These are phyloP conservation scores for Baeospora myosura DNA, from an alignment of 1,284 basidiomycete genomes.

Conservation along the genomic window DNA sequence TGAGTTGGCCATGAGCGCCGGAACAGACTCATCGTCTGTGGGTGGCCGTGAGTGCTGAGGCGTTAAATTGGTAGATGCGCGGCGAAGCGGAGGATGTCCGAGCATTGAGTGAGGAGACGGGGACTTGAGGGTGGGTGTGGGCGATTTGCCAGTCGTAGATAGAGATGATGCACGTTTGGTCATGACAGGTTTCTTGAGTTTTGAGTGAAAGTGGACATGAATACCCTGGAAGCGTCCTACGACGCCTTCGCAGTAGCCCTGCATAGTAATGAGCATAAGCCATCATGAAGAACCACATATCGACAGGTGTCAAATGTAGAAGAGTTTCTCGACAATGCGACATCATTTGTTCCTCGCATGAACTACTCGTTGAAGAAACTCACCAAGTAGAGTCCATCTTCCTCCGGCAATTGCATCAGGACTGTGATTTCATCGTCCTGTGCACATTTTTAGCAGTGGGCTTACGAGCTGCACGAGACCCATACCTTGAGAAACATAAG, in stretches of 20 bases:
- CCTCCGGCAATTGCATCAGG: slow-evolving; percentile 62
- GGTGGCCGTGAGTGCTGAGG: background rate
- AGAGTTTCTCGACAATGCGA: no score
- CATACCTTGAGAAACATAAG: slow-evolving; percentile 81
- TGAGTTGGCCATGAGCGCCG: background rate
- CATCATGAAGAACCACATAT: no score
- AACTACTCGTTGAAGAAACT: slow-evolving; percentile 19
- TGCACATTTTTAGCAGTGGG: slow-evolving; percentile 1
- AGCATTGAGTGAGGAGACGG: slow-evolving; percentile 7
- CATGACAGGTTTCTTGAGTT: slow-evolving; percentile 76
- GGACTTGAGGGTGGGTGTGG: slow-evolving; percentile 10
- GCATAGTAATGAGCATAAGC: no score
- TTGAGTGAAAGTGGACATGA: slow-evolving; percentile 67
- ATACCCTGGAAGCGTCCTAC: slow-evolving; percentile 72
- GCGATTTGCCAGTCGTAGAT: slow-evolving; percentile 17
- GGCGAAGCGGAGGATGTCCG: background rate
- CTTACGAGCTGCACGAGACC: background rate
- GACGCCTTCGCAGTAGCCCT: slow-evolving; percentile 88
- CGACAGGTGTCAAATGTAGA: no score
- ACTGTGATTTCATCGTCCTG: slow-evolving; percentile 79
- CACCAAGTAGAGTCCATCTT: slow-evolving; percentile 55
- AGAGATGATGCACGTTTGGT: slow-evolving; percentile 48
- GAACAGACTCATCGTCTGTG: slow-evolving; percentile 2
- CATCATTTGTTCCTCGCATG: no score
- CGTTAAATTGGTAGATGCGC: background rate